Conservation (phyloP, 2,329 filamentous ascomycete species). For the Calonectria leucothoes region DNA sequence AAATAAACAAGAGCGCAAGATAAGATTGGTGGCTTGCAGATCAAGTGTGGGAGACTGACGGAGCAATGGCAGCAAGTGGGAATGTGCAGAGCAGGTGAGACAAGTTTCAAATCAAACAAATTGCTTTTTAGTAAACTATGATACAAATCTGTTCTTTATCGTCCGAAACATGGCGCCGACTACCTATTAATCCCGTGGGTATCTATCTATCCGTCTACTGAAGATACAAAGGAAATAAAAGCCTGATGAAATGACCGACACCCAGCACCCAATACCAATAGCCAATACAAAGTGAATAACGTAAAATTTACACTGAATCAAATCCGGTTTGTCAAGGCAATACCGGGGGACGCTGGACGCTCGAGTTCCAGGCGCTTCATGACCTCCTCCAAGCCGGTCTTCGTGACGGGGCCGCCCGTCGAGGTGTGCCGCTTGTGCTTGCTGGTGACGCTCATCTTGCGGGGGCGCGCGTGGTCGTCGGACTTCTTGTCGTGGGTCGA, state of each 20-base stretch:
- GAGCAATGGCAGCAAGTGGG: neutral
- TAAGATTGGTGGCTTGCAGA: neutral
- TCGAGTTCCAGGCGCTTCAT: conserved; percentile 44
- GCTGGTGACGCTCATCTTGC: conserved; percentile 45
- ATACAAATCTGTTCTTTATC: neutral
- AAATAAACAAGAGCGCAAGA: neutral
- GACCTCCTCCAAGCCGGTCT: conserved; percentile 31
- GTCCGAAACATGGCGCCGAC: neutral
- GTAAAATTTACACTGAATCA: conserved; percentile 17
- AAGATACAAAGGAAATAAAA: conserved; percentile 3
- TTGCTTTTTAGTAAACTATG: neutral
- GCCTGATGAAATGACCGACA: neutral
- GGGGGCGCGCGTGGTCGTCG: conserved; percentile 40
- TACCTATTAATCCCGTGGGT: conserved; percentile 7
- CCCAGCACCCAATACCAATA: neutral
- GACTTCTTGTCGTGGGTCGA: conserved; percentile 34
- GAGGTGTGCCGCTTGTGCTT: conserved; percentile 40
- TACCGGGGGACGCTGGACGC: conserved; percentile 41
- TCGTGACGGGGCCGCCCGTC: conserved; percentile 24
- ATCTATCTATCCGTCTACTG: conserved; percentile 13
- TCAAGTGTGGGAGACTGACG: neutral
- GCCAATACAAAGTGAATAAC: neutral
- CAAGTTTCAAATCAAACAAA: neutral
- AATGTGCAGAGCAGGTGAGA: neutral
- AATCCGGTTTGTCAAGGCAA: conserved; percentile 42